These are phyloP conservation scores for Metarhizium anisopliae DNA, from an alignment of 2,329 filamentous ascomycete genomes.

Conservation along the genomic window DNA sequence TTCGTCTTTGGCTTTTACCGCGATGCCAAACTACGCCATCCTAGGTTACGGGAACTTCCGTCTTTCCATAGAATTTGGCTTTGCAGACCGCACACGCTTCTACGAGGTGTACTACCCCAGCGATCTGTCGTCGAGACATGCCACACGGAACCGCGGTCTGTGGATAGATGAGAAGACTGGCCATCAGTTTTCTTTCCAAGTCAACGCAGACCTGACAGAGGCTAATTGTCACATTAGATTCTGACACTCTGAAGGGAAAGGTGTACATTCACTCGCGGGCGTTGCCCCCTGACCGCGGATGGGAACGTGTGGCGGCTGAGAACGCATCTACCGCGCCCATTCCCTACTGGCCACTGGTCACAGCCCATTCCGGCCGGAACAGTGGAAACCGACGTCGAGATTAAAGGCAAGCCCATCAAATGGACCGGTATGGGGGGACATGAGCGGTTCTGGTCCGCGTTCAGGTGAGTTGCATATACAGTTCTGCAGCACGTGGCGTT, in stretches of 20 bases:
- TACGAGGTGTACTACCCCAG: slow-evolving; percentile 15
- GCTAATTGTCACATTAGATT: no score
- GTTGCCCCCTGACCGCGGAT: slow-evolving; percentile 9
- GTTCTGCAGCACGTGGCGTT: no score
- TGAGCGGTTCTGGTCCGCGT: slow-evolving; percentile 15
- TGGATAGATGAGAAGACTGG: slow-evolving; percentile 7
- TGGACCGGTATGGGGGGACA: slow-evolving; percentile 14
- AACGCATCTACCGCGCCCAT: slow-evolving; percentile 3
- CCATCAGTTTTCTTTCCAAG: slow-evolving; percentile 1
- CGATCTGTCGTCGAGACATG: slow-evolving; percentile 14
- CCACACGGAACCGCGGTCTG: slow-evolving; percentile 4
- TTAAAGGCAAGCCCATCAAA: slow-evolving; percentile 7
- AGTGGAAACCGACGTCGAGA: slow-evolving; percentile 7
- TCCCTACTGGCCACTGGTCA: slow-evolving; percentile 11
- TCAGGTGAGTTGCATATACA: slow-evolving; percentile 2
- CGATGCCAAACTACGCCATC: slow-evolving; percentile 19
- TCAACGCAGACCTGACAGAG: slow-evolving; percentile 12
- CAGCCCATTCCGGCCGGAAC: slow-evolving; percentile 13
- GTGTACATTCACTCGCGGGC: slow-evolving; percentile 10
- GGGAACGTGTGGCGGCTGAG: slow-evolving; percentile 2
- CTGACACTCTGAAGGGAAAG: slow-evolving; percentile 6
- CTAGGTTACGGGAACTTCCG: slow-evolving; percentile 19
- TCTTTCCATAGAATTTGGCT: slow-evolving; percentile 14
- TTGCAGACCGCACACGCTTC: slow-evolving; percentile 13
- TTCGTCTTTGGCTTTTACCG: slow-evolving; percentile 21